These are phyloP conservation scores for Backusella australiensis DNA, from an alignment of 192 early-diverging fungal genomes.

Conservation along the genomic window DNA sequence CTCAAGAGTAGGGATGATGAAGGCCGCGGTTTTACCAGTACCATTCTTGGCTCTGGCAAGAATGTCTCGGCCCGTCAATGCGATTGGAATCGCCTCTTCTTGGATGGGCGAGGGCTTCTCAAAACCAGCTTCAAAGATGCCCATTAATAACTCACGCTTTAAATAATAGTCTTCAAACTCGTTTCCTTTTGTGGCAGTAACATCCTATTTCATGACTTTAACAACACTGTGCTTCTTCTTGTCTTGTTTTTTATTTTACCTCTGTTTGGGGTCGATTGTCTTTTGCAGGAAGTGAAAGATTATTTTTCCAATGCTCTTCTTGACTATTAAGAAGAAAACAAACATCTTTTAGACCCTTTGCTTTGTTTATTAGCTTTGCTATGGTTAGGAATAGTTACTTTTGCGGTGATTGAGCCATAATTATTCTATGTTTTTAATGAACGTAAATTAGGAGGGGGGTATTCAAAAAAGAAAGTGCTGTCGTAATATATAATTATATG, in stretches of 20 bases:
- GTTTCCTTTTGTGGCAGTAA: conserved; percentile 97
- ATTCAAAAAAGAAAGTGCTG: not conserved
- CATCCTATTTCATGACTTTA: conserved; percentile 54
- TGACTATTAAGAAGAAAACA: conserved; percentile 34
- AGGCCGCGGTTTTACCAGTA: conserved; percentile 94
- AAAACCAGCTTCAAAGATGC: conserved; percentile 98
- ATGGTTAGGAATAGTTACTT: not conserved
- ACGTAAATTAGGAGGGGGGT: not conserved
- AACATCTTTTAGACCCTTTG: not conserved
- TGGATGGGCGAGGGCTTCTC: conserved; percentile 98
- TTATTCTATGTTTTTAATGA: not conserved
- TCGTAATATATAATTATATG: not conserved
- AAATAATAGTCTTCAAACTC: conserved; percentile 99
- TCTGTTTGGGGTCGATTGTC: conserved; percentile 94
- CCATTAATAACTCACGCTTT: conserved; percentile 96
- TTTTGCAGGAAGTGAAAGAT: conserved; percentile 74
- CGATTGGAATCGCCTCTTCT: conserved; percentile 98
- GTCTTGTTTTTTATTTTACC: conserved; percentile 22
- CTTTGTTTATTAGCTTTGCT: not conserved
- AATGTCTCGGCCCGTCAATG: conserved; percentile 92
- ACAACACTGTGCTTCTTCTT: not conserved
- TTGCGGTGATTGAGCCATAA: not conserved
- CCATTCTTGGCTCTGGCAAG: conserved; percentile 97
- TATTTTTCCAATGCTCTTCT: conserved; percentile 76
- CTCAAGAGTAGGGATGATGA: conserved; percentile 94